phyloP scores from a whole-genome alignment of 1,284 basidiomycete species.

The Taiwanofungus camphoratus region DNA sequence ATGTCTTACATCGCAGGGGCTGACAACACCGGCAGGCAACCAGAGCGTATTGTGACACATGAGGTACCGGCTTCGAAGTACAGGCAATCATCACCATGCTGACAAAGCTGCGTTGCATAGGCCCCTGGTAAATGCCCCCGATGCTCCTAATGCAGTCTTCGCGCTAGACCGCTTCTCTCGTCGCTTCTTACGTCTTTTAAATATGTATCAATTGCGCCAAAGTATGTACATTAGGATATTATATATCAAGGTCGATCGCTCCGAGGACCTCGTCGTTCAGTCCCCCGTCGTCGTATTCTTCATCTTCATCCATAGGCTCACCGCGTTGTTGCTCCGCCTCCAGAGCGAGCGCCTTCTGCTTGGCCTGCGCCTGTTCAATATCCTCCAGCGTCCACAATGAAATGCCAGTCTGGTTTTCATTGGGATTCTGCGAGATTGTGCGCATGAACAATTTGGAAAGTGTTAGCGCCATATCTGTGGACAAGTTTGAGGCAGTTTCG shows the following conservation, averaged over 20 bases:
- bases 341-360: constrained; percentile 55
- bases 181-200: too few species aligned
- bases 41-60: constrained; percentile 25
- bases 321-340: constrained; percentile 36
- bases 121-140: constrained; percentile 35
- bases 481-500: constrained; percentile 94
- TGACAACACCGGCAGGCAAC: constrained; percentile 21
- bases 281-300: constrained; percentile 67
- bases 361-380: constrained; percentile 74
- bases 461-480: constrained; percentile 97
- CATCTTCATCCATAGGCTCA: constrained; percentile 31
- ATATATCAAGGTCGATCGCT: constrained; percentile 48
- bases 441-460: constrained; percentile 97
- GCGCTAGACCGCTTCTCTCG: constrained; percentile 11
- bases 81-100: neutral
- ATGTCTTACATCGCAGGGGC: neutral
- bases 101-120: constrained; percentile 23
- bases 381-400: constrained; percentile 93
- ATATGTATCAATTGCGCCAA: too few species aligned
- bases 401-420: constrained; percentile 91
- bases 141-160: constrained; percentile 23
- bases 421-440: constrained; percentile 94
- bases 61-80: constrained; percentile 27
- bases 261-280: constrained; percentile 62
- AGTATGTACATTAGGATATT: constrained; percentile 13